Evolutionary conservation across 495 filamentous ascomycete genomes (phyloP), one percentile per base, ranked within the genome.

Genomic region (Cercophora newfieldiana): DNA sequence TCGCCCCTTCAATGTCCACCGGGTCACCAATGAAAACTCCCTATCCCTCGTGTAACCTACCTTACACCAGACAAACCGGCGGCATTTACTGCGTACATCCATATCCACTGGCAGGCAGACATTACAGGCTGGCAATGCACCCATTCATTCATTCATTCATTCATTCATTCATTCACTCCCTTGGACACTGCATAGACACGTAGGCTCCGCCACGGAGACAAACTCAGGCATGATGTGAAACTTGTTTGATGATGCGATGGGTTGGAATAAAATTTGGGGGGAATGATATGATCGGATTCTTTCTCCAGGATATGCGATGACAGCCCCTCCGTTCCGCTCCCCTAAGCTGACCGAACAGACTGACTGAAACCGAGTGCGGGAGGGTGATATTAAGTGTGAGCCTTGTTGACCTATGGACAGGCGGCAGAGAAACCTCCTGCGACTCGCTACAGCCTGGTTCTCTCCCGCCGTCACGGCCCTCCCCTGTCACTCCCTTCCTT

Each of bases 1-100:
- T 53, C n/a, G 50, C 19, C 50, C 50, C 50, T 53, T 53, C 50
- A 53, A 53, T 53, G 50, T 53, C 24, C 10, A 22, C 16, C n/a
- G 21, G 25, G 25, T 19, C 50, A 19, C 50, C 50, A 53, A 53
- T 53, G 16, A 53, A 7, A 14, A n/a, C 21, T 7, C 2, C 16
- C 2, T n/a, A 8, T 53, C n/a, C 10, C 21, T 53, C 50, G 24
- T 53, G 50, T 19, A 24, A 22, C 37, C 18, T 18, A 47, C 18
- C 18, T 18, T 18, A 47, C 19, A 22, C 50, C 50, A 53, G 50
- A 53, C 19, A 14, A 2, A 22, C 10, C 37, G 37, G 18, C 37
- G 37, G 12, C 10, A 44, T n/a, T n/a, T n/a, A n/a, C n/a, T n/a
- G n/a, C n/a, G n/a, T n/a, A n/a, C n/a, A n/a, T n/a, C n/a, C n/a